These are phyloP conservation scores for Tolypocladium endophyticum DNA, from an alignment of 2,329 filamentous ascomycete genomes.

Conservation along the genomic window DNA sequence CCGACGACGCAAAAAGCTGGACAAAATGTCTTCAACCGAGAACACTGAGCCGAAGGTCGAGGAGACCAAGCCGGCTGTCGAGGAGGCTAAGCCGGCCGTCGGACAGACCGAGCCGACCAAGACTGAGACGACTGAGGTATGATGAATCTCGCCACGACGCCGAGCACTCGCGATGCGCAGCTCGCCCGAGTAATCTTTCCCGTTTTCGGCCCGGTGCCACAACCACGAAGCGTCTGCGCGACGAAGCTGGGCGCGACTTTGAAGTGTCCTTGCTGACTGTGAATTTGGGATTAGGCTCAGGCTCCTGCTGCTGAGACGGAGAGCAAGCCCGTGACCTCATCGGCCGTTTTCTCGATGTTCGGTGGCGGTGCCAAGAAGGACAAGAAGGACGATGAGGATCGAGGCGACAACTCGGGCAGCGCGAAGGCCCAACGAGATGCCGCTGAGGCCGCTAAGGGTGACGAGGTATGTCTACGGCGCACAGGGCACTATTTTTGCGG, in stretches of 20 bases:
- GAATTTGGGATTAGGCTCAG: background rate
- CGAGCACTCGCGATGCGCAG: background rate
- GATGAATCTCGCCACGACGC: constrained; percentile 4
- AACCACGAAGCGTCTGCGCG: background rate
- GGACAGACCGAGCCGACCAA: constrained; percentile 14
- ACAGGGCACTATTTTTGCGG: background rate
- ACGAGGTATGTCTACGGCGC: constrained; percentile 35
- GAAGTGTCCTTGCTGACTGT: constrained; percentile 1
- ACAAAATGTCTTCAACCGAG: constrained; percentile 38
- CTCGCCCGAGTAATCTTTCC: background rate
- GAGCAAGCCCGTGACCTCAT: constrained; percentile 35
- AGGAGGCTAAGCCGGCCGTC: constrained; percentile 11
- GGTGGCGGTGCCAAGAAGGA: constrained; percentile 95
- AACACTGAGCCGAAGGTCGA: constrained; percentile 45
- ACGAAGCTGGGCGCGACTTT: background rate
- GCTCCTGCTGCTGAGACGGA: constrained; percentile 9
- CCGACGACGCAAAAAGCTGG: background rate
- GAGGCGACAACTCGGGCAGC: constrained; percentile 79
- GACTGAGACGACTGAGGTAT: constrained; percentile 17
- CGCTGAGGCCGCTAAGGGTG: constrained; percentile 45
- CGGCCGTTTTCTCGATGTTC: constrained; percentile 93
- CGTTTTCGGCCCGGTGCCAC: background rate
- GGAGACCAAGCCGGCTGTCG: constrained; percentile 24
- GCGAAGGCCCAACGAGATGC: constrained; percentile 66
- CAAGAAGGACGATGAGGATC: constrained; percentile 76